phyloP scores from a whole-genome alignment of 176 grass and related monocot genomes.

The Oryza coarctata region DNA sequence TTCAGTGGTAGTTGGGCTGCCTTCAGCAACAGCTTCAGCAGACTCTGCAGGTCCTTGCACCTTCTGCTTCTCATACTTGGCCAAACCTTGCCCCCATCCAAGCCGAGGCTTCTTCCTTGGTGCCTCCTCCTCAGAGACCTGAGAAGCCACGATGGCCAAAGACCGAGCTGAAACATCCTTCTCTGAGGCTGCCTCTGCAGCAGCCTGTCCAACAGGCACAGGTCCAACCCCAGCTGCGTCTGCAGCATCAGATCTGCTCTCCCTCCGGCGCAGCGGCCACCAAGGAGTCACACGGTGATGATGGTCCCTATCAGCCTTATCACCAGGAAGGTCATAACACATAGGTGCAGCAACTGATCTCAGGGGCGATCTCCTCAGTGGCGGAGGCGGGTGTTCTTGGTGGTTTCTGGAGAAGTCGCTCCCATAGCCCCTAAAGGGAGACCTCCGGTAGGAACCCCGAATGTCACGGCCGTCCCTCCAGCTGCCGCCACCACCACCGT shows the following conservation, averaged over 20 bases:
- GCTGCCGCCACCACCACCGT: constrained; percentile 52
- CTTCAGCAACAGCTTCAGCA: constrained; percentile 28
- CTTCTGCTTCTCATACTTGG: constrained; percentile 96
- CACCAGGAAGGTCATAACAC: constrained; percentile 47
- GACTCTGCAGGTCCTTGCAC: constrained; percentile 49
- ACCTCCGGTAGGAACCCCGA: constrained; percentile 58
- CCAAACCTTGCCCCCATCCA: constrained; percentile 96
- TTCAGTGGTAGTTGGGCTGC: constrained; percentile 13
- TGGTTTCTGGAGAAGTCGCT: constrained; percentile 51
- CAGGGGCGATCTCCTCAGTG: constrained; percentile 53
- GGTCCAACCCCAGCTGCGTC: constrained; percentile 30
- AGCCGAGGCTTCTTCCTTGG: constrained; percentile 82
- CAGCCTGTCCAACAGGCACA: constrained; percentile 26
- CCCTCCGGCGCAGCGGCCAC: constrained; percentile 56
- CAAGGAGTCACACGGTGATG: constrained; percentile 47
- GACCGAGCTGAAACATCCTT: constrained; percentile 31
- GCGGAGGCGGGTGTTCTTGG: constrained; percentile 50
- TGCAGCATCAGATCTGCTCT: constrained; percentile 52
- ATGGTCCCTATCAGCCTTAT: constrained; percentile 43
- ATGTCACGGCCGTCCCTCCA: constrained; percentile 58
- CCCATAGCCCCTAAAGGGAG: constrained; percentile 46
- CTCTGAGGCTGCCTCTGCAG: constrained; percentile 21
- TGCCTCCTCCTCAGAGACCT: constrained; percentile 50
- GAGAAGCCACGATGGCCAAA: constrained; percentile 8
- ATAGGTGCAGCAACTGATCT: constrained; percentile 80